Evolutionary conservation across 495 filamentous ascomycete genomes (phyloP), one percentile per base, ranked within the genome.

Genomic region (Gamarada debralockiae): DNA sequence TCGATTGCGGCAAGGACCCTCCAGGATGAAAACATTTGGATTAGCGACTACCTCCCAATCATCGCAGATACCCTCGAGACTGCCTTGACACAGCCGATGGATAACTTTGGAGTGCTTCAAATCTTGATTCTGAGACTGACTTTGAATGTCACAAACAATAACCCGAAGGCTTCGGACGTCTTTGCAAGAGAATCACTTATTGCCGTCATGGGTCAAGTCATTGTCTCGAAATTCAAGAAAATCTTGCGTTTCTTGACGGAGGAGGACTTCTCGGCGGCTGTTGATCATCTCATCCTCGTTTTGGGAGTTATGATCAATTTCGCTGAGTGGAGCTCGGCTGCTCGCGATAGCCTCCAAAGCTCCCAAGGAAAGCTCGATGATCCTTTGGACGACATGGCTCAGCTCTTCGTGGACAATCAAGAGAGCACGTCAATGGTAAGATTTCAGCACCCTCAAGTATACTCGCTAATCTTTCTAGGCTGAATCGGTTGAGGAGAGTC

Each of bases 271-370:
- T 58, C 58, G 33, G 59, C 73, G 25, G 62, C 75, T 14, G 67
- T 92, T 20, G 86, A 97, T 55, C 76, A 77, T 20, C 77, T 96
- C 17, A 83, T 96, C 44, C 73, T 97, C 50, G 78, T 85, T 39
- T 70, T 96, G 29, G 95, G 91, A 0, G 81, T 86, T 48, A 80
- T 96, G 64, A 95, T 93, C 61, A 98, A 98, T 63, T 77, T 97
- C 55, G 83, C 85, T 15, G 92, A 96, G 61, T 82, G 85, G 58
- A 87, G 81, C 48, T 72, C 82, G 29, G 60, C 65, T 33, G 79
- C 82, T 10, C 71, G 66, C 10, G 60, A 66, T 29, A 56, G 59
- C 18, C 62, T 75, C 14, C 41, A 70, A 67, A 27, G 63, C 62
- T 43, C 55, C 55, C 12, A 62, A 18, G 40, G 60, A 54, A 24